Conservation (phyloP, 2,329 filamentous ascomycete species). For the Ceratocystis eucalypticola region DNA sequence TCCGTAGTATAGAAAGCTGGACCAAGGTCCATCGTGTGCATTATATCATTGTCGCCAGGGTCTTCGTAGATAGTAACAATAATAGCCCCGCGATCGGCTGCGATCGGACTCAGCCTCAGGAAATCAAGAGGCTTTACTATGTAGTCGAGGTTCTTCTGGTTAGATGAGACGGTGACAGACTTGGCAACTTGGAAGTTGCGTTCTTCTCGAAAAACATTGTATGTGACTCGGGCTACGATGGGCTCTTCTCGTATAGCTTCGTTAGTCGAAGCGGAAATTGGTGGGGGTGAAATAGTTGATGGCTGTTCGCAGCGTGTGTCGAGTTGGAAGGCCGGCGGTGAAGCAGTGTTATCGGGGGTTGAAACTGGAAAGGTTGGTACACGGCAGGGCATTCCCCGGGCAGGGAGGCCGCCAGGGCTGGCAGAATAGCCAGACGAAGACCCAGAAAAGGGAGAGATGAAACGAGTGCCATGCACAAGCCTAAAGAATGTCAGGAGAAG, state of each 20-base stretch:
- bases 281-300: constrained; percentile 26
- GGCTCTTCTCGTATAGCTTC: constrained; percentile 38
- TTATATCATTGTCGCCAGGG: constrained; percentile 60
- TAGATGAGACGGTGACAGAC: constrained; percentile 54
- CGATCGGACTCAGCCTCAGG: constrained; percentile 52
- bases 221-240: constrained; percentile 71
- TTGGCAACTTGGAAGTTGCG: constrained; percentile 74
- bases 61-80: constrained; percentile 71
- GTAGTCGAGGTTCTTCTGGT: constrained; percentile 54
- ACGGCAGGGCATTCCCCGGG: constrained; percentile 29
- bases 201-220: constrained; percentile 70
- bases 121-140: constrained; percentile 73
- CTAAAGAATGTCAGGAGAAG: constrained; percentile 26
- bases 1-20: constrained; percentile 53
- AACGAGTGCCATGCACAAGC: constrained; percentile 54
- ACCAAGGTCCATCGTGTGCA: constrained; percentile 60
- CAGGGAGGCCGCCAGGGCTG: constrained; percentile 32
- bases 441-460: constrained; percentile 33
- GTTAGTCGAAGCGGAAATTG: constrained; percentile 25
- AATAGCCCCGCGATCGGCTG: constrained; percentile 56
- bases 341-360: constrained; percentile 23
- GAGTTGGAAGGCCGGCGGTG: constrained; percentile 23
- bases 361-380: constrained; percentile 11
- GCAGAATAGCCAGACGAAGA: constrained; percentile 29
- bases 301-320: constrained; percentile 31